Evolutionary conservation across 495 filamentous ascomycete genomes (phyloP).

Genomic region (Hypoxylon rickii): DNA sequence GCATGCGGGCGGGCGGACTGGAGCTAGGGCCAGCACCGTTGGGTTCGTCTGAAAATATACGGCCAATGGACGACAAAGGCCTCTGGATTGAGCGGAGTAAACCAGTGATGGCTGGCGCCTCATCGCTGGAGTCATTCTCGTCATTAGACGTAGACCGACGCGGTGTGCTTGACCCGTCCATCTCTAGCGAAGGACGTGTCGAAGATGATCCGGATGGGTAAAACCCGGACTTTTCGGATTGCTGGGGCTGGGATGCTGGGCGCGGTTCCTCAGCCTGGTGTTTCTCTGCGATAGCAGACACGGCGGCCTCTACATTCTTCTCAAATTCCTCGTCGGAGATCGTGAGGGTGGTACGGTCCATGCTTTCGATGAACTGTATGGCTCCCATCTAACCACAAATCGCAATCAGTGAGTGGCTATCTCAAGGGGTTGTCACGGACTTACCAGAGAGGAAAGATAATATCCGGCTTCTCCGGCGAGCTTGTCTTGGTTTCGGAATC

Average conservation of each 20-base stretch:
- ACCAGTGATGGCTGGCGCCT: constrained; percentile 81
- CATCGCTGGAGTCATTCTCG: constrained; percentile 57
- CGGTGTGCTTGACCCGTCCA: constrained; percentile 46
- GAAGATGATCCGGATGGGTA: constrained; percentile 39
- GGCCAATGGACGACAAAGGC: constrained; percentile 91
- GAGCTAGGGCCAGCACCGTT: constrained; percentile 44
- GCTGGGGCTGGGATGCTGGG: constrained; percentile 48
- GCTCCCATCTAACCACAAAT: constrained; percentile 75
- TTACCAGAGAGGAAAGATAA: constrained; percentile 92
- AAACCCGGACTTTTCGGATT: constrained; percentile 67
- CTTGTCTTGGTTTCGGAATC: constrained; percentile 97
- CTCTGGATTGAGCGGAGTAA: constrained; percentile 89
- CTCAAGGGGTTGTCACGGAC: constrained; percentile 15
- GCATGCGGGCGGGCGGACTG: constrained; percentile 59
- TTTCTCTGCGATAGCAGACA: constrained; percentile 93
- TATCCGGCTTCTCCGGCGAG: constrained; percentile 95
- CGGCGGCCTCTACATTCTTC: constrained; percentile 89
- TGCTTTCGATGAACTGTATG: constrained; percentile 93
- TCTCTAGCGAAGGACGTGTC: constrained; percentile 49
- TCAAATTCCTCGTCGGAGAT: constrained; percentile 96
- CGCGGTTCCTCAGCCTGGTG: constrained; percentile 58
- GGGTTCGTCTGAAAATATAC: constrained; percentile 89
- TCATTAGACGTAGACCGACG: constrained; percentile 50
- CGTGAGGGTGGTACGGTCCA: constrained; percentile 91
- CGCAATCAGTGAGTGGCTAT: constrained; percentile 16